Evolutionary conservation across 768 basidiomycete species (phyloP).

Genomic region (Mycena amicta): DNA sequence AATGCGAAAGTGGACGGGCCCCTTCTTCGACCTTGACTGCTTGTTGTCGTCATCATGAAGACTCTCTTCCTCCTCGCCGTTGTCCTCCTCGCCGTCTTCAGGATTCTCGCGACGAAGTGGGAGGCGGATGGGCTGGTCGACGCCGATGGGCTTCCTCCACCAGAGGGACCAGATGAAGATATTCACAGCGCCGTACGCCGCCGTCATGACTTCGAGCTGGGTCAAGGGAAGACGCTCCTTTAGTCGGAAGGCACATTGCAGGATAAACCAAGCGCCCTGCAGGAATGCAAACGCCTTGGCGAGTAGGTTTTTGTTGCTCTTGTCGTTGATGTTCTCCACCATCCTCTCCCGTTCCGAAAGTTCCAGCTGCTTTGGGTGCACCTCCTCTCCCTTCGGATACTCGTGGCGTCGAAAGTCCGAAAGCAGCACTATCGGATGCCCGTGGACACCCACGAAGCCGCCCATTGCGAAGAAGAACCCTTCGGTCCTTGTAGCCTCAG

Average conservation of each 20-base stretch:
- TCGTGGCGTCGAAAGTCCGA: not conserved
- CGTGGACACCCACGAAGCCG: not conserved
- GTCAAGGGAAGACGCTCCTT: not conserved
- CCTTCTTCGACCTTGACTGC: not conserved
- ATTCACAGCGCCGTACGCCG: not conserved
- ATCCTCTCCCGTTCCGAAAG: not conserved
- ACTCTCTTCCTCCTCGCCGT: not conserved
- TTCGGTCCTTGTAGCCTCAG: not conserved
- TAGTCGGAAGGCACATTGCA: not conserved
- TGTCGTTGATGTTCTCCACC: not conserved
- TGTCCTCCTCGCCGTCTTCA: not conserved
- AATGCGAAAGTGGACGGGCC: not conserved
- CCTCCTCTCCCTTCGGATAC: not conserved
- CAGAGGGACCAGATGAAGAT: not conserved
- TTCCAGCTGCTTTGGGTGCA: no score
- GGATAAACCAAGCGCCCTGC: not conserved
- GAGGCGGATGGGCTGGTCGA: not conserved
- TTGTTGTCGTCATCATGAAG: not conserved
- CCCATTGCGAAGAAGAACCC: constrained; percentile 2
- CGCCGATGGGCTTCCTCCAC: not conserved
- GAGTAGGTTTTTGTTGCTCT: not conserved
- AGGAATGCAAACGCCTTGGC: not conserved
- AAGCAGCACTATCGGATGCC: not conserved
- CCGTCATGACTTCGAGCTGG: not conserved
- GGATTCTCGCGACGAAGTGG: no score